Evolutionary conservation across 306 rosid species (phyloP).

Genomic region (Fragaria vesca): DNA sequence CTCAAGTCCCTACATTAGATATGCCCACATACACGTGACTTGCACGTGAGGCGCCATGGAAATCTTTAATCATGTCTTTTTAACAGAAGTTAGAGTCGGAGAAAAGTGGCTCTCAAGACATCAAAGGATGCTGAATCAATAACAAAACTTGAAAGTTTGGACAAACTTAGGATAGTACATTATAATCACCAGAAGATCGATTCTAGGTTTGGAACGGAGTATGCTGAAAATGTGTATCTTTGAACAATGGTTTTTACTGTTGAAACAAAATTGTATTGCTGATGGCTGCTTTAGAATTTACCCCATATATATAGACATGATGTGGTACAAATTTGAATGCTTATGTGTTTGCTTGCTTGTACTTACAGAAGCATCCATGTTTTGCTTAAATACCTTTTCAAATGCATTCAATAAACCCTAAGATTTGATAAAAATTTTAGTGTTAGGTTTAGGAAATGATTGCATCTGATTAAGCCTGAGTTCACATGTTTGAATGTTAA

Average conservation of each 20-base stretch:
- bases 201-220: no score
- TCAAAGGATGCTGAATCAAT: neutral
- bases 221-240: no score
- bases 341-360: no score
- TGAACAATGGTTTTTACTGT: no score
- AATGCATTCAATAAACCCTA: neutral
- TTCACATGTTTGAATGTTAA: constrained; percentile 21
- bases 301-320: no score
- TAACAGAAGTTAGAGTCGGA: neutral
- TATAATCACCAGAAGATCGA: neutral
- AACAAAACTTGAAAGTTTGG: neutral
- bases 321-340: no score
- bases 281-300: no score
- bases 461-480: constrained; percentile 22
- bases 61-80: neutral
- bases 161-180: neutral
- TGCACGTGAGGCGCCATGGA: neutral
- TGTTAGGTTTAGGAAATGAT: constrained; percentile 26
- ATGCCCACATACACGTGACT: constrained; percentile 11
- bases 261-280: no score
- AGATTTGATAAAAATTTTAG: no score
- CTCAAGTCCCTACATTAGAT: neutral
- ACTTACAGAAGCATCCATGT: no score
- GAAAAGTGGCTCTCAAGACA: neutral
- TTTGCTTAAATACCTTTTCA: no score